Evolutionary conservation across 768 basidiomycete species (phyloP).

Genomic region (Tylopilus sp.): DNA sequence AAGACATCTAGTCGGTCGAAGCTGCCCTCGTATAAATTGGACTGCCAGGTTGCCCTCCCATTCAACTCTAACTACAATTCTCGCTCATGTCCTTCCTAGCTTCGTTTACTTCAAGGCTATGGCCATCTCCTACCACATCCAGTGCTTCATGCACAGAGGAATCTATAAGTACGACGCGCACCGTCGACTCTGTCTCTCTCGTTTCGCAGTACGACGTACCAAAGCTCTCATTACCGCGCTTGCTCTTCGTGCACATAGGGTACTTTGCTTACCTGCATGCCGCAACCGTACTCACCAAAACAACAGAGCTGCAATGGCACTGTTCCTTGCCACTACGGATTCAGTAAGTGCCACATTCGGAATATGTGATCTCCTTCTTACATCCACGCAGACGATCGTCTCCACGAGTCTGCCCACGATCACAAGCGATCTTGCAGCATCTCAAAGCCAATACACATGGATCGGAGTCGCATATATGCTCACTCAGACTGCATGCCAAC

Average conservation of each 20-base stretch:
- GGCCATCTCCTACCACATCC: conserved; percentile 5
- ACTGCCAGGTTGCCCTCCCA: conserved; percentile 2
- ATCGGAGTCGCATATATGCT: conserved; percentile 83
- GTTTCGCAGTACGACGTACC: conserved; percentile 18
- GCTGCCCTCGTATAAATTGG: conserved; percentile 29
- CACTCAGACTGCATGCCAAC: conserved; percentile 83
- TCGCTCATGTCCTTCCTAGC: conserved; percentile 17
- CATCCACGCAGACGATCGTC: conserved; percentile 53
- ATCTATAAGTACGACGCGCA: conserved; percentile 15
- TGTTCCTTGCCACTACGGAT: conserved; percentile 87
- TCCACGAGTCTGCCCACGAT: conserved; percentile 85
- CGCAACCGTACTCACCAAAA: conserved; percentile 13
- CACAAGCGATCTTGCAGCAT: conserved; percentile 61
- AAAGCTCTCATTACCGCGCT: conserved; percentile 49
- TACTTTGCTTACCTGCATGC: conserved; percentile 25
- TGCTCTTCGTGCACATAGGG: conserved; percentile 70
- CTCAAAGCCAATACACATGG: conserved; percentile 78
- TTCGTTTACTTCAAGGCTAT: conserved; percentile 7
- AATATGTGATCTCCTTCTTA: conserved; percentile 3
- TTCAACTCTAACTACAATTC: conserved; percentile 3
- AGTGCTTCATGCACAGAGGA: conserved; percentile 16
- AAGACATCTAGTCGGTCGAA: conserved; percentile 20
- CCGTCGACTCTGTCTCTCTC: conserved; percentile 24
- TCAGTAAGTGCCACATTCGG: conserved; percentile 47
- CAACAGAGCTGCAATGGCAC: conserved; percentile 66